Evolutionary conservation across 352 stramenopile species (phyloP).

Genomic region (Pythium monospermum): DNA sequence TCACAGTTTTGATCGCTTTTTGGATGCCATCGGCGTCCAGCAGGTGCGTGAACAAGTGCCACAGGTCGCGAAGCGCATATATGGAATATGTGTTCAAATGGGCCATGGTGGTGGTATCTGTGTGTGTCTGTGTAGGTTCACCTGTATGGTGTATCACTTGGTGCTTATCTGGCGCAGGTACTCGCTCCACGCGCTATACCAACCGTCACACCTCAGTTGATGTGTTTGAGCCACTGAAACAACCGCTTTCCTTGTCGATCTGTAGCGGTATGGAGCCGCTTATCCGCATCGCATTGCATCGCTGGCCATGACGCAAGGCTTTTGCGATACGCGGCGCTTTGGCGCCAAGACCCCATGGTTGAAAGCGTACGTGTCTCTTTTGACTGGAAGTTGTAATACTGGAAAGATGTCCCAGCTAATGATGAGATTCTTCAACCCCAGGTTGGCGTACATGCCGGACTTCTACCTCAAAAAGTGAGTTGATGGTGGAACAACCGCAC

Average conservation of each 20-base stretch:
- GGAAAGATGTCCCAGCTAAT: too few relatives aligned
- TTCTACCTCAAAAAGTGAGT: conserved; percentile 73
- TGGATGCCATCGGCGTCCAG: conserved; percentile 52
- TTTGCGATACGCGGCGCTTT: conserved; percentile 47
- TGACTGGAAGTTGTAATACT: too few relatives aligned
- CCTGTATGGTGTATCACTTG: conserved; percentile 65
- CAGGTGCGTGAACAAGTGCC: conserved; percentile 21
- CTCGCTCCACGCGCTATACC: neutral
- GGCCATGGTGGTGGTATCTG: neutral
- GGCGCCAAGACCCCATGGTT: conserved; percentile 39
- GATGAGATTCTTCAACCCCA: conserved; percentile 15
- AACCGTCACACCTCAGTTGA: neutral
- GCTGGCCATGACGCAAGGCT: conserved; percentile 59
- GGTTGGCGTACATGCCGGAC: conserved; percentile 58
- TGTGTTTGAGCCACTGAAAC: too few relatives aligned
- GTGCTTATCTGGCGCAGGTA: conserved; percentile 68
- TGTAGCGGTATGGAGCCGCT: conserved; percentile 50
- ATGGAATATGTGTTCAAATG: too few relatives aligned
- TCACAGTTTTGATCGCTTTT: conserved; percentile 75
- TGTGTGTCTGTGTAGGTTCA: conserved; percentile 32
- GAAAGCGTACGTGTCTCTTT: conserved; percentile 60
- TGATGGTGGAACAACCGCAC: too few relatives aligned
- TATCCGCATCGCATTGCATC: conserved; percentile 60
- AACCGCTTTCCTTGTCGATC: neutral
- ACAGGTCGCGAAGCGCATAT: too few relatives aligned